Evolutionary conservation across 164 flowering plant species (phyloP), one percentile per base, ranked within the genome.

Genomic region (Umbellularia californica): DNA sequence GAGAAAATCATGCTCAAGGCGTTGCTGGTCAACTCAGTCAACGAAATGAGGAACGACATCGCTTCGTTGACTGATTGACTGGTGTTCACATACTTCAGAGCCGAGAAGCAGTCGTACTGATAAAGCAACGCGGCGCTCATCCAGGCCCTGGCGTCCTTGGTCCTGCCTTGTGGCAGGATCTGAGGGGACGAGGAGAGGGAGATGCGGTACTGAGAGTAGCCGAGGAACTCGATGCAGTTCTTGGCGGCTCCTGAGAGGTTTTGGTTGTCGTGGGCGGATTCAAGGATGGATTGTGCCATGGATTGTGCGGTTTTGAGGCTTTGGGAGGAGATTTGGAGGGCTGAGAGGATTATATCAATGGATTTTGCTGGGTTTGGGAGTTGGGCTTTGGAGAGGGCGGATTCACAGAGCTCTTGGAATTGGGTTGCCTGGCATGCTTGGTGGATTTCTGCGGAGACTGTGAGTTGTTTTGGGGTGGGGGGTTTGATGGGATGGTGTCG

Each of bases 91-190:
- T 85, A 85, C 76, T 87, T 89, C 22, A 93, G 81, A 5, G 78
- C 96, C 0, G 90, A 84, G 90, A 88, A 87, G 89, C 95, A 90
- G 70, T 78, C 92, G 83, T 85, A 86, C 79, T 92, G 92, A 85
- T 82, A 88, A 0, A 70, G 66, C 58, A 90, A 55, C 0, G 92
- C 87, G 0, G 97, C 94, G 82, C 90, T 86, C 78, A 85, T 72
- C 96, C 95, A 95, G 0, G 98, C 95, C 2, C 95, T 84, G 0
- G 86, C 86, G 81, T 90, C 92, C 79, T 89, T 92, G 73, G 63
- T 70, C 58, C 73, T 75, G 63, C 86, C 86, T 27, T 79, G 77
- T n/a, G 85, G 71, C 58, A 88, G 67, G 0, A 83, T 81, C 2
- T 69, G 83, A 27, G 9, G 50, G 13, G 87, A 25, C 5, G 80